Conservation (phyloP, 371 early-diverging fungal species). For the Syncephalastrum monosporum region DNA sequence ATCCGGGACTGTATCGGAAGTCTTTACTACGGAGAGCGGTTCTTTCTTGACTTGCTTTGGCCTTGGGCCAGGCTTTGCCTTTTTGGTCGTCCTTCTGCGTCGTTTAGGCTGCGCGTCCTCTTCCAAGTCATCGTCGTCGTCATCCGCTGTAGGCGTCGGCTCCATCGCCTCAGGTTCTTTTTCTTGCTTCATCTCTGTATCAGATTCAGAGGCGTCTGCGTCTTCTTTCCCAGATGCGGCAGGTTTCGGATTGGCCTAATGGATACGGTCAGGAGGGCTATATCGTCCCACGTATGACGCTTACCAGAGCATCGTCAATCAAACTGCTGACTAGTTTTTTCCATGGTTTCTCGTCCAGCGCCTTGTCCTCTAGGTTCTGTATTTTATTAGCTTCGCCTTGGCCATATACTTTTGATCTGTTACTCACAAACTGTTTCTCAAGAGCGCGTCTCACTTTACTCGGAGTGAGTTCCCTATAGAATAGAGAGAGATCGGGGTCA, state of each 20-base stretch:
- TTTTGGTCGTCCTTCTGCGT: background rate
- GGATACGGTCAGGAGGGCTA: no score
- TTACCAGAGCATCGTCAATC: conserved; percentile 26
- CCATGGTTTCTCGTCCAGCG: conserved; percentile 25
- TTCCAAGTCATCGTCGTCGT: conserved; percentile 1
- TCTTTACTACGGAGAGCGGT: background rate
- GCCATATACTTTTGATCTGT: background rate
- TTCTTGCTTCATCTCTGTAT: conserved; percentile 7
- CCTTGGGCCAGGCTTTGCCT: conserved; percentile 1
- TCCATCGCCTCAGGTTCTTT: conserved; percentile 7
- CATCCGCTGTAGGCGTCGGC: background rate
- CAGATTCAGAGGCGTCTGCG: background rate
- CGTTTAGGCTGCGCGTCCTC: background rate
- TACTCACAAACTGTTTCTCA: conserved; percentile 10
- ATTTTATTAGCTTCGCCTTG: background rate
- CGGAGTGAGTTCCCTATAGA: background rate
- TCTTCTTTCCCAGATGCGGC: background rate
- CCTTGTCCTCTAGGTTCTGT: conserved; percentile 23
- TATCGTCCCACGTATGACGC: background rate
- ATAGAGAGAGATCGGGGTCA: background rate
- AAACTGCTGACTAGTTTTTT: conserved; percentile 19
- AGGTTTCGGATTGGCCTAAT: no score
- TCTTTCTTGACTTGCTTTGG: background rate
- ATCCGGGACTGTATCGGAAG: background rate
- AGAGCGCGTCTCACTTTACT: conserved; percentile 6